Conservation (phyloP, 2,329 filamentous ascomycete genomes). For the Clonostachys chloroleuca region DNA sequence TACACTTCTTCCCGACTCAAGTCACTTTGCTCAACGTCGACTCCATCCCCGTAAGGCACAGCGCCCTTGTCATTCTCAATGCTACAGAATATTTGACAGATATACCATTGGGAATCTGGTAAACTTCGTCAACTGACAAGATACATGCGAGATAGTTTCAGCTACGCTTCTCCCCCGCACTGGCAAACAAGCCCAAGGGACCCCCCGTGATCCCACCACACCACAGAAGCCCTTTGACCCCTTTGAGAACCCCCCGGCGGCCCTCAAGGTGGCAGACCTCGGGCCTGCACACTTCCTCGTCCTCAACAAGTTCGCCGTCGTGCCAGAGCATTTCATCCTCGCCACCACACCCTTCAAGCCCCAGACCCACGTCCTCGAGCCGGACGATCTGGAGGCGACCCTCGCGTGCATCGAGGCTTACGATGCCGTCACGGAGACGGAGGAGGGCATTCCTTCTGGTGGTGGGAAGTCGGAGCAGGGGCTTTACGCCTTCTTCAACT, state of each 20-base stretch:
- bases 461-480: conserved; percentile 13
- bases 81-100: background rate
- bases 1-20: conserved; percentile 51
- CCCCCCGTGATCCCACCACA: conserved; percentile 24
- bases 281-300: conserved; percentile 57
- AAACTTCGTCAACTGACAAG: background rate
- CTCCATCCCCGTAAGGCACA: conserved; percentile 32
- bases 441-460: background rate
- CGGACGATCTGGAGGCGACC: conserved; percentile 55
- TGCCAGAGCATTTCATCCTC: conserved; percentile 68
- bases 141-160: conserved; percentile 52
- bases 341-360: conserved; percentile 57
- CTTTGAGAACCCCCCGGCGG: conserved; percentile 55
- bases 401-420: conserved; percentile 59
- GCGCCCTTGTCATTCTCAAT: background rate
- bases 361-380: conserved; percentile 62
- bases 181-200: conserved; percentile 62
- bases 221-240: conserved; percentile 48
- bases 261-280: conserved; percentile 48
- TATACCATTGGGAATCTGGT: background rate
- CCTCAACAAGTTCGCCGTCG: conserved; percentile 72
- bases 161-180: conserved; percentile 64
- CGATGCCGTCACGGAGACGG: conserved; percentile 1
- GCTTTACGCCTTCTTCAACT: conserved; percentile 68
- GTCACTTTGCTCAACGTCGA: conserved; percentile 40